Conservation (phyloP, 352 stramenopile species). For the Achlya hypogyna region DNA sequence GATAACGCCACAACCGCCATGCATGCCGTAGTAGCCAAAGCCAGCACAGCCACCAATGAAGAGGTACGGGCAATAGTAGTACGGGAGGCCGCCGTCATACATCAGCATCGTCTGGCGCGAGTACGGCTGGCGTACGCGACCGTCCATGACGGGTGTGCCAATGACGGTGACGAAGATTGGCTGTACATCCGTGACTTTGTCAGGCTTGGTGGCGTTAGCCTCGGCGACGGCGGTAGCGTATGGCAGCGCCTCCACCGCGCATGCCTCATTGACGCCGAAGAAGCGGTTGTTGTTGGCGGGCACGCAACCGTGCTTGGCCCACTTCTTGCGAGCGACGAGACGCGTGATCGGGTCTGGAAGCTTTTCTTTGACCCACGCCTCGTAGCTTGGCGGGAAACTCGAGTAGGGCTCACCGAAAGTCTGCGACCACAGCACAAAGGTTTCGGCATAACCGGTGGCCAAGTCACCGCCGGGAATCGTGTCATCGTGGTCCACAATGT, state of each 20-base stretch:
- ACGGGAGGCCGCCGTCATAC: background rate
- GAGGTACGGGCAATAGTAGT: background rate
- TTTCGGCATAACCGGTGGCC: background rate
- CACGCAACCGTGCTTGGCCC: background rate
- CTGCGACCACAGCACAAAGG: background rate
- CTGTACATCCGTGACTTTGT: background rate
- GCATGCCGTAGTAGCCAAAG: background rate
- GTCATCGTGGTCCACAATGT: background rate
- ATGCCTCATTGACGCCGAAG: background rate
- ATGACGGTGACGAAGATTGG: background rate
- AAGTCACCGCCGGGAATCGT: background rate
- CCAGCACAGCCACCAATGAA: background rate
- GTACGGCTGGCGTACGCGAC: background rate
- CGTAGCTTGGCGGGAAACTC: background rate
- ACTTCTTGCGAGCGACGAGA: background rate
- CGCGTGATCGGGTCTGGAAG: background rate
- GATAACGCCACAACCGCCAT: background rate
- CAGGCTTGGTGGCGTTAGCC: background rate
- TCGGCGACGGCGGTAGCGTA: background rate
- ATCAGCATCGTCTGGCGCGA: background rate
- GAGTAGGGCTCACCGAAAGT: background rate
- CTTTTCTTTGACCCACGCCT: background rate
- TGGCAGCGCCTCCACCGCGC: background rate
- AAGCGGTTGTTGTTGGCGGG: background rate
- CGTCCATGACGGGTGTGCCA: slow-evolving; percentile 2